Base-by-base conservation (phyloP, 2,329 filamentous ascomycete genomes). In the Emydomyces testavorans region DNA sequence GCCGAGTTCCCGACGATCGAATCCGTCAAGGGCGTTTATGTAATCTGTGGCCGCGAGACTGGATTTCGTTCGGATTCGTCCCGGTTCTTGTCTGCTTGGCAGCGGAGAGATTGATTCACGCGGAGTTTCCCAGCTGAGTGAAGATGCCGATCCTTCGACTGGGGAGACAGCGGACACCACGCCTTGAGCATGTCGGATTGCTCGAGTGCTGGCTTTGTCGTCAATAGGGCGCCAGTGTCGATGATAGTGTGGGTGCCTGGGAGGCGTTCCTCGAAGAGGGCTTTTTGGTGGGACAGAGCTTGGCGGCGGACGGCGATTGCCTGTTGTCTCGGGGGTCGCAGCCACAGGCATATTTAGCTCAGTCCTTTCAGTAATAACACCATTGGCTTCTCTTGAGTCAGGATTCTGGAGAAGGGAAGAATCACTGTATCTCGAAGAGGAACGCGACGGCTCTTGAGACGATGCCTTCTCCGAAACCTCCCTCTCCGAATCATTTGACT, bases 401-500 rank as follows among this genome's bases (percentile, higher is more conserved):
- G 8, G 11, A n/a, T 29, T 16, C 5, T 37, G 29, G 6, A 6
- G 23, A 34, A 6, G 29, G 4, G 28, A 15, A 35, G 11, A 26
- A 20, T 42, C 10, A 16, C 20, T 28, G 31, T 48, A 48, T 37
- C 23, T 48, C 10, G 46, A 48, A 8, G 46, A 48, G 1, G 23
- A 31, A 7, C 16, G 15, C 10, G 46, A 48, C 13, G 29, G 23
- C 16, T 20, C 21, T 2, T 15, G 20, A 15, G 23, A 6, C 28
- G 38, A 37, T 6, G 10, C 21, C 31, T 48, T 43, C 32, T 48
- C 46, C 2, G 39, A 36, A 21, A 43, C 20, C 13, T 42, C 26
- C 23, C 37, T 46, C 34, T 47, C 28, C 2, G 48, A 48, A 21
- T 54, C 53, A 16, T 48, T 53, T 4, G 53, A 54, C 48, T 58